These are phyloP conservation scores for Beauveria brongniartii DNA, from an alignment of 2,329 filamentous ascomycete genomes.

Conservation along the genomic window DNA sequence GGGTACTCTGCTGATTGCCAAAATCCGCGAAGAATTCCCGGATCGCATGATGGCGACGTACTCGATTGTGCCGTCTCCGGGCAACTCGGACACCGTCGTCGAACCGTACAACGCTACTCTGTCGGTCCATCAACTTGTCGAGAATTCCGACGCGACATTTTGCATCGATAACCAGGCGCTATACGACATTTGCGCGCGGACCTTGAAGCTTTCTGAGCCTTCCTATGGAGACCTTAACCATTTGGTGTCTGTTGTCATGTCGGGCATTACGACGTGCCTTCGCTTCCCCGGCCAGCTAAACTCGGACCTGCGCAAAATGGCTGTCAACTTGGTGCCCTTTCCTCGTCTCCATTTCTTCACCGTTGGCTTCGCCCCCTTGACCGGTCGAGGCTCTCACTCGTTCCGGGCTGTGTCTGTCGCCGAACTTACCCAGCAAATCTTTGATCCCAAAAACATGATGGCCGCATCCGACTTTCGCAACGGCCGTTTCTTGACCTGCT, in stretches of 20 bases:
- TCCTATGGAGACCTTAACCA: slow-evolving; percentile 99
- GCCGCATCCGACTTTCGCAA: slow-evolving; percentile 99
- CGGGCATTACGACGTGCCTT: slow-evolving; percentile 93
- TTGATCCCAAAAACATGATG: slow-evolving; percentile 99
- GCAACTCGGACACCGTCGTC: slow-evolving; percentile 98
- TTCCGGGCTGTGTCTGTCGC: slow-evolving; percentile 98
- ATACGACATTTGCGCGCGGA: slow-evolving; percentile 99
- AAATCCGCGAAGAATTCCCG: slow-evolving; percentile 99
- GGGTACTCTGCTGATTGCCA: slow-evolving; percentile 98
- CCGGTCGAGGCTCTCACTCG: slow-evolving; percentile 72
- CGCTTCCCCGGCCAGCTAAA: slow-evolving; percentile 99
- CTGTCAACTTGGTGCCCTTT: slow-evolving; percentile 94
- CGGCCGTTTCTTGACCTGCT: slow-evolving; percentile 98
- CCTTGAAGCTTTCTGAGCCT: slow-evolving; percentile 95
- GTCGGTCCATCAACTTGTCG: slow-evolving; percentile 96
- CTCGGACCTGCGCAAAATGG: slow-evolving; percentile 98
- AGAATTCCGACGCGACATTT: slow-evolving; percentile 99
- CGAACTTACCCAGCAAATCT: slow-evolving; percentile 99
- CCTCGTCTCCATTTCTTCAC: slow-evolving; percentile 99
- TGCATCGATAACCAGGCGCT: slow-evolving; percentile 99
- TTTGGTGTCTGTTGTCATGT: slow-evolving; percentile 99
- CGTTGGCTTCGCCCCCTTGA: slow-evolving; percentile 98
- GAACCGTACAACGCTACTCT: slow-evolving; percentile 99
- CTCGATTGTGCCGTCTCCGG: slow-evolving; percentile 96
- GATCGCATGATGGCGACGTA: slow-evolving; percentile 99